These are phyloP conservation scores for Saccharomycopsis olivae DNA, from an alignment of 805 yeast species.

Conservation along the genomic window DNA sequence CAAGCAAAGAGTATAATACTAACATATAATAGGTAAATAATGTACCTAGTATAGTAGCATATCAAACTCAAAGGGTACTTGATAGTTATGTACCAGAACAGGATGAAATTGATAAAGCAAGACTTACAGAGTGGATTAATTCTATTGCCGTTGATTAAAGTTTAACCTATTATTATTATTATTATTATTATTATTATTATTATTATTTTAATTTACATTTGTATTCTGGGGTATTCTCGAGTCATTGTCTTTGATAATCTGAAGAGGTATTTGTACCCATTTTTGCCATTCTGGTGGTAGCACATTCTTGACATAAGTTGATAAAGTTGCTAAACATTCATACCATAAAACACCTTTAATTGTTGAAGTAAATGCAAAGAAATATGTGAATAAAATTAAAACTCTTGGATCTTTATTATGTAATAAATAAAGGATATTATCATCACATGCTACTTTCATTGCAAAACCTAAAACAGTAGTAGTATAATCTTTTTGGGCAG, in stretches of 20 bases:
- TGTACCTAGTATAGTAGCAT: background rate
- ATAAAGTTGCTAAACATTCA: background rate
- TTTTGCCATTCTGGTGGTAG: conserved; percentile 5
- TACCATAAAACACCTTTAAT: conserved; percentile 9
- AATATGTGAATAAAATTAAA: conserved; percentile 5
- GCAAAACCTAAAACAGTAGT: conserved; percentile 3
- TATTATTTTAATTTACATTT: too few relatives aligned
- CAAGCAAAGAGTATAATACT: background rate
- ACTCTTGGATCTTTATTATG: conserved; percentile 11
- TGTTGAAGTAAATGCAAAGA: conserved; percentile 1
- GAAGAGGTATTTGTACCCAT: conserved; percentile 1
- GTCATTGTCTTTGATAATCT: background rate
- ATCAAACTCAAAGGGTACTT: background rate
- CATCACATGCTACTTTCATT: background rate
- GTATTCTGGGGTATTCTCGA: too few relatives aligned
- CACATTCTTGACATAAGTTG: background rate
- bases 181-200: too few relatives aligned
- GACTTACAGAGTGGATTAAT: too few relatives aligned
- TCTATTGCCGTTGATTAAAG: too few relatives aligned
- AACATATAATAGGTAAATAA: background rate
- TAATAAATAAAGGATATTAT: conserved; percentile 4
- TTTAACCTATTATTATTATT: too few relatives aligned
- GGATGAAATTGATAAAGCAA: background rate
- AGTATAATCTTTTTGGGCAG: background rate
- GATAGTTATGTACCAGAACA: background rate